These are phyloP conservation scores for Artemisia annua DNA, from an alignment of 129 eudicot species.

Conservation along the genomic window DNA sequence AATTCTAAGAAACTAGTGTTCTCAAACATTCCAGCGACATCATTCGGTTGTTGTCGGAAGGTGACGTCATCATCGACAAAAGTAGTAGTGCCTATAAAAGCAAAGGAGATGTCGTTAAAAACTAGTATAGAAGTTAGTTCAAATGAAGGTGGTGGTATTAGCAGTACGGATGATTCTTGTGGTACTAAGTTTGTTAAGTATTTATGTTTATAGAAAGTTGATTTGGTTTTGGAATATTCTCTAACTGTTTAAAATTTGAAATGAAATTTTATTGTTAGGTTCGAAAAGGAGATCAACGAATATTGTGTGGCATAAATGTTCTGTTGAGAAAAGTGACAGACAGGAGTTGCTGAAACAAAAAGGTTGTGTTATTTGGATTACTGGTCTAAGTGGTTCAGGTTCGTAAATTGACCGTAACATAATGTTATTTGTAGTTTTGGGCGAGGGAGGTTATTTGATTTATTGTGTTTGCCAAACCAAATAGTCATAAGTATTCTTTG, in stretches of 20 bases:
- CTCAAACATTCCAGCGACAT: no score
- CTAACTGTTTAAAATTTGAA: not conserved
- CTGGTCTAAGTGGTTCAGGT: slow-evolving; percentile 99
- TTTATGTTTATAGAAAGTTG: not conserved
- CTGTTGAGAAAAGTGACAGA: slow-evolving; percentile 76
- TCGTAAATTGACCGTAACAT: slow-evolving; percentile 9
- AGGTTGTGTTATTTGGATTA: slow-evolving; percentile 96
- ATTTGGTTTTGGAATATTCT: slow-evolving; percentile 26
- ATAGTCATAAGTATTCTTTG: no score
- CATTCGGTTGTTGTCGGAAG: slow-evolving; percentile 21
- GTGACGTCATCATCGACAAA: slow-evolving; percentile 36
- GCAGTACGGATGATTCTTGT: slow-evolving; percentile 26
- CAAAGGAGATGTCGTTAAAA: slow-evolving; percentile 23
- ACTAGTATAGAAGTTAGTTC: slow-evolving; percentile 21
- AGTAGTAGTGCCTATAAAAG: slow-evolving; percentile 27
- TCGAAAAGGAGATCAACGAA: slow-evolving; percentile 39
- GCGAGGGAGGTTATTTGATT: no score
- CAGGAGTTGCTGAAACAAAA: slow-evolving; percentile 77
- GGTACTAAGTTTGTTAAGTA: not conserved
- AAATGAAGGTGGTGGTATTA: slow-evolving; percentile 3
- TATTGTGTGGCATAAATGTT: slow-evolving; percentile 85
- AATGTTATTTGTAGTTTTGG: no score
- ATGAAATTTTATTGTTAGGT: slow-evolving; percentile 35
- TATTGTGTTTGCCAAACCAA: no score
- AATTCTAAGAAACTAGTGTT: slow-evolving; percentile 23